Base-by-base conservation (phyloP, 257 asterid species). In the Fraxinus anomala region DNA sequence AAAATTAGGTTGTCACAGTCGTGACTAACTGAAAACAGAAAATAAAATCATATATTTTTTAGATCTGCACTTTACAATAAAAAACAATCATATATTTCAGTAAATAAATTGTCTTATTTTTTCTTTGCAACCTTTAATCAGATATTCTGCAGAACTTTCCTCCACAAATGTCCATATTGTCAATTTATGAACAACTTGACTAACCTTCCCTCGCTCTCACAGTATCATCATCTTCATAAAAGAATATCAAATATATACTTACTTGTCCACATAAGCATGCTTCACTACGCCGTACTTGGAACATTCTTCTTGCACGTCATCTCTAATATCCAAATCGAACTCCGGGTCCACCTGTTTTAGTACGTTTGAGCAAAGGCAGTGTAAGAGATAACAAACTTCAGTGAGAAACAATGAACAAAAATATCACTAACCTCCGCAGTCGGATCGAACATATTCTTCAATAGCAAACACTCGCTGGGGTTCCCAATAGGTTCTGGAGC, bases 361-460 rank as follows among this genome's bases (percentile, higher is more conserved):
- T 4, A 16, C 16, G 59, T 47, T 47, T 47, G 59, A 47, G 59
- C 59, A 47, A 16, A 47, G 59, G 7, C 51, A 47, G 59, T 4
- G 59, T 16, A 47, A 47, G 59, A 47, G 59, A 47, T 16, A 14
- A 47, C 59, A 47, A 47, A 14, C 59, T 47, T 16, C 2, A 14
- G 21, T 14, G 6, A 47, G 21, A 16, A 47, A 47, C 19, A 47
- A 47, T 14, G 59, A 14, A 47, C 21, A 16, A 47, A 40, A 11
- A 5, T n/a, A 44, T 31, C 42, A 86, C 89, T 14, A 73, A 96
- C 99, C 99, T 96, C 99, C 54, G 90, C 54, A 63, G 91, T 87
- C 56, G 99, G 99, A 84, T 96, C 99, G 69, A 93, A 96, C 99
- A 96, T 96, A 83, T 96, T 96, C 90, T 96, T 96, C 85, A 96